Base-by-base conservation (phyloP, 2,329 filamentous ascomycete species). In the Raffaelea deltoideospora region DNA sequence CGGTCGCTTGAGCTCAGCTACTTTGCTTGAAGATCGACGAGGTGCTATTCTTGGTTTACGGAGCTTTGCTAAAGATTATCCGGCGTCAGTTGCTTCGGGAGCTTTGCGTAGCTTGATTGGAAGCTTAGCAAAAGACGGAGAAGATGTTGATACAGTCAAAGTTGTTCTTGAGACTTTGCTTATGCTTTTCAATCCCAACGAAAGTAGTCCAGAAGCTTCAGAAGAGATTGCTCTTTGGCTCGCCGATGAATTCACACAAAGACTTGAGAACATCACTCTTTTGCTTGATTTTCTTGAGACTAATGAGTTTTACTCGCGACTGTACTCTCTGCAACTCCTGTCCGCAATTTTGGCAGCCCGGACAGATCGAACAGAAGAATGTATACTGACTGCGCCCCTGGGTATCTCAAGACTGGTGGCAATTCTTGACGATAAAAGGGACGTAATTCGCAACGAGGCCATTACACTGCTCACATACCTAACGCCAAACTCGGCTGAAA, bases 201-300 rank as follows among this genome's bases (percentile, higher is more conserved):
- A 70, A 47, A 63, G 66, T 52, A 92, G 84, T 65, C 72, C 85
- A 23, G 88, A 96, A 67, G 85, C 88, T 37, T 94, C 88, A 13
- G 88, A 96, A 45, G 90, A 98, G 58, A 92, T 98, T 48, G 81
- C 81, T 15, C 65, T 96, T 21, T 98, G 90, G 86, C 68, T 98
- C 41, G 90, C 90, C 37, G 90, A 98, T 59, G 88, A 96, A 57
- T 98, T 98, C 55, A 95, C 90, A 24, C 87, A 94, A 66, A 78
- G 84, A 44, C 87, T 95, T 72, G 88, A 96, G 60, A 96, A 98
- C 56, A 88, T 95, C 43, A 88, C 84, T 2, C 65, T 90, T 14
- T 71, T 98, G 19, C 72, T 98, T 42, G 81, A 90, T 53, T 81
- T 98, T 38, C 69, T 98, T 45, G 88, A 95, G 46, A 76, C 79